These are phyloP conservation scores for Trichophyton simii DNA, from an alignment of 2,329 filamentous ascomycete species.

Conservation along the genomic window DNA sequence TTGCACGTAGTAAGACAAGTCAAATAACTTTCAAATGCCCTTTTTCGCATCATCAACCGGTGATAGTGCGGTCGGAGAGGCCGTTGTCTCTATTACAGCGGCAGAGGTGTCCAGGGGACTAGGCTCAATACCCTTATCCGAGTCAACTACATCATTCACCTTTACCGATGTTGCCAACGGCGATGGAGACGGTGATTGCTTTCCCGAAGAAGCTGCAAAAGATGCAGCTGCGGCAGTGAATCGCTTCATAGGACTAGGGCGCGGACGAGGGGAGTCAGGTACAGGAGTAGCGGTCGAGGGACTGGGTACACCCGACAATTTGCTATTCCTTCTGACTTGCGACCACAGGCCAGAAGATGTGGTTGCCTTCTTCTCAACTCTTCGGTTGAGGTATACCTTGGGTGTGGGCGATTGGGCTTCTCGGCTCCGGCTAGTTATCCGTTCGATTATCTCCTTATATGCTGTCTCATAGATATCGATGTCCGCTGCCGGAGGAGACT, in stretches of 20 bases:
- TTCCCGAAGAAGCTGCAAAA: not conserved
- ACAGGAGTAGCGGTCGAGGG: not conserved
- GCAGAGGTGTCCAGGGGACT: not conserved
- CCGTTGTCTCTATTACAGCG: not conserved
- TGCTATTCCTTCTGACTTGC: not conserved
- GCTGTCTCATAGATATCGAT: constrained; percentile 82
- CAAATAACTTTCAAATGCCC: not conserved
- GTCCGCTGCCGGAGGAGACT: constrained; percentile 73
- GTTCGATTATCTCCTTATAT: constrained; percentile 68
- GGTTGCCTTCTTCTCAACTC: constrained; percentile 30
- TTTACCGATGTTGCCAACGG: not conserved
- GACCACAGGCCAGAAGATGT: not conserved
- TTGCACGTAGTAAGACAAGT: not conserved
- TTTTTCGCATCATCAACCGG: not conserved
- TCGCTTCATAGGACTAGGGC: not conserved
- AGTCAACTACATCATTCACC: not conserved
- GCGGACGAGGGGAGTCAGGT: not conserved
- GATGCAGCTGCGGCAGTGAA: not conserved
- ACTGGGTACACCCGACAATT: not conserved
- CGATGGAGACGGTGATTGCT: not conserved
- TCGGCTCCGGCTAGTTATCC: constrained; percentile 45
- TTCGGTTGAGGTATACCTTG: constrained; percentile 46
- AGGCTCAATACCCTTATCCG: not conserved
- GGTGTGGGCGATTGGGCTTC: constrained; percentile 33
- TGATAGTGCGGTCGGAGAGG: not conserved